A percentile compares a stretch with the other conserved stretches of the same genome.
Evolutionary conservation across 495 filamentous ascomycete genomes (phyloP).

Genomic region (Xylaria bambusicola): DNA sequence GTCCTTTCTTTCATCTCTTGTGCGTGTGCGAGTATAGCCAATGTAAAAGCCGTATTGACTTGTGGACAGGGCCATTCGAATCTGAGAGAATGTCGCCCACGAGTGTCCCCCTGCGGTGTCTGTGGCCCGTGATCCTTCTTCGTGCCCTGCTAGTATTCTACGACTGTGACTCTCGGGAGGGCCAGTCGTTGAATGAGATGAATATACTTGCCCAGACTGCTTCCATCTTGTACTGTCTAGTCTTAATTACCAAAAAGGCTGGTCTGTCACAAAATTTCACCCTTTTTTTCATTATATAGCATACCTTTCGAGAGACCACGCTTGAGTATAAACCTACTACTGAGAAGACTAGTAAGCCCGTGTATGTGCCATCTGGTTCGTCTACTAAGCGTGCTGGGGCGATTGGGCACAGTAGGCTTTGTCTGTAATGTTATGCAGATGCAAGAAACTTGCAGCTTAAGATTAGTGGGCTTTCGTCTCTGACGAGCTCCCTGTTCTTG

Average conservation of each 20-base stretch:
- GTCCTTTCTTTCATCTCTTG: too few species aligned
- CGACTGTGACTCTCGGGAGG: conserved; percentile 31
- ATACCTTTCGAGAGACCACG: conserved; percentile 40
- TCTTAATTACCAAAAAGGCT: conserved; percentile 31
- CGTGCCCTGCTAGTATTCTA: conserved; percentile 31
- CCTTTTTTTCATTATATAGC: conserved; percentile 22
- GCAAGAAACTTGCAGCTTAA: too few species aligned
- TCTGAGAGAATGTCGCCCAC: conserved; percentile 50
- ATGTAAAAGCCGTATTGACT: conserved; percentile 47
- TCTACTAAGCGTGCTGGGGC: too few species aligned
- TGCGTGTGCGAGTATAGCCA: too few species aligned
- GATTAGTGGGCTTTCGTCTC: too few species aligned
- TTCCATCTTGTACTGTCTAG: conserved; percentile 30
- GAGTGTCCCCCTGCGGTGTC: conserved; percentile 42
- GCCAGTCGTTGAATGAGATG: conserved; percentile 36
- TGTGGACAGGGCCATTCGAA: conserved; percentile 49
- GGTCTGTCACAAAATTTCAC: conserved; percentile 24
- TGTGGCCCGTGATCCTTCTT: conserved; percentile 39
- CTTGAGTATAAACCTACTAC: conserved; percentile 35
- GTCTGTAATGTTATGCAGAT: too few species aligned
- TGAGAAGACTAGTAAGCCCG: too few species aligned
- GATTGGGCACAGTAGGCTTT: too few species aligned
- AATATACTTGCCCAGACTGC: conserved; percentile 44
- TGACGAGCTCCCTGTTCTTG: too few species aligned
- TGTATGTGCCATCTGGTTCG: too few species aligned